Evolutionary conservation across 768 basidiomycete genomes (phyloP), one percentile per base, ranked within the genome.

Genomic region (Mycena metata): DNA sequence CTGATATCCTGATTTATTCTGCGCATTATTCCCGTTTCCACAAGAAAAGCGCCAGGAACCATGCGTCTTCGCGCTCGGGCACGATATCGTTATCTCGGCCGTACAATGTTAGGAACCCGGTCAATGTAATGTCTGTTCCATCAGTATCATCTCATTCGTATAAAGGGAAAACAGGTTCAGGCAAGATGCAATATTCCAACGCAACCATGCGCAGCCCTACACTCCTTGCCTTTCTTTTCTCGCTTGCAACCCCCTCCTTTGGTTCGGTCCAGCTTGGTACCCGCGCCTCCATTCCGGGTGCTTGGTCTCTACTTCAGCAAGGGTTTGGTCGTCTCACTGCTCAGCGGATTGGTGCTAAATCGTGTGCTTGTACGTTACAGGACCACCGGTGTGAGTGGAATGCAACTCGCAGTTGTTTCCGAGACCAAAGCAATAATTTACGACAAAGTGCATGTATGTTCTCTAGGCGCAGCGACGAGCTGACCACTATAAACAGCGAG

Each of bases 351-450:
- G 30, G 30, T 30, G 30, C 16, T 35, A 15, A 15, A 39, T 15
- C 15, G 39, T 9, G 2, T 45, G 35, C 13, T 47, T 15, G 41
- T 17, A n/a, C 8, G 17, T 41, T 61, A 3, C 11, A 75, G 74
- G 51, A 75, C 72, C 21, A 73, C 74, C 6, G 74, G 74, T 33
- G 74, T 75, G 36, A 75, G 72, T 43, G 74, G 59, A 33, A 69
- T 69, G 67, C 74, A 75, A 58, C 60, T 75, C 26, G 74, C 69
- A 36, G 60, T 75, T 21, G 59, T 66, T 41, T 68, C 74, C 11
- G 74, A 75, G 49, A 75, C 70, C 46, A 75, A 61, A 43, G 74
- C 70, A 24, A 69, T 75, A 42, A 75, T 75, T 33, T 75, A 69
- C 21, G 74, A 75, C 30, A 73, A 75, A 73, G 74, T 75, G 74